Percentiles rank a stretch among this genome's conserved stretches.
These are phyloP conservation scores for Nigrospora sphaerica DNA, from an alignment of 2,329 filamentous ascomycete species.

Conservation along the genomic window DNA sequence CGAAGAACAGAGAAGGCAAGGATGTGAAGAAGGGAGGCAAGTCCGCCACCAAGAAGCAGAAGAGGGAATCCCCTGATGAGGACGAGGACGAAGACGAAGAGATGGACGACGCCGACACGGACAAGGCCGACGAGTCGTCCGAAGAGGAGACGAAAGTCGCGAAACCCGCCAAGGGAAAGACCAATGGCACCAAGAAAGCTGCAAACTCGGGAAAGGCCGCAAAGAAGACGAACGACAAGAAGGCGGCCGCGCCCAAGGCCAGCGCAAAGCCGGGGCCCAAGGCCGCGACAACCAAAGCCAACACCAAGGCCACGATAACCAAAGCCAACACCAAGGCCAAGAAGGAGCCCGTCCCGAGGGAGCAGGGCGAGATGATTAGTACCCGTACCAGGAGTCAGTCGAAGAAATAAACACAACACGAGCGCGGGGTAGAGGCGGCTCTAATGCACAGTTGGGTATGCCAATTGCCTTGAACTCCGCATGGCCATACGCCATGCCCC, in stretches of 20 bases:
- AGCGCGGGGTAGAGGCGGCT: too few relatives aligned
- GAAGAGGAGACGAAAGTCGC: background rate
- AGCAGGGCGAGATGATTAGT: constrained; percentile 13
- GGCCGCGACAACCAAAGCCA: constrained; percentile 2
- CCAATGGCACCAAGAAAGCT: background rate
- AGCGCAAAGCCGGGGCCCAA: constrained; percentile 6
- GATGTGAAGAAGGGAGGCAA: constrained; percentile 8
- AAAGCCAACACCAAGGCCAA: constrained; percentile 4
- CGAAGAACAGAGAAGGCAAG: constrained; percentile 10
- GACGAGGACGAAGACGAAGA: background rate
- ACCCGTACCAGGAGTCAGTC: constrained; percentile 13
- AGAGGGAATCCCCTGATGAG: constrained; percentile 10
- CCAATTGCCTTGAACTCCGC: too few relatives aligned
- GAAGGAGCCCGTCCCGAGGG: constrained; percentile 6
- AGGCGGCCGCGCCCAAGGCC: constrained; percentile 5
- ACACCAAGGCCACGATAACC: too few relatives aligned
- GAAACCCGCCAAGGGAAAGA: background rate
- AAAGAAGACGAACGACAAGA: constrained; percentile 1
- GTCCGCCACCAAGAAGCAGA: constrained; percentile 19
- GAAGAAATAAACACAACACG: background rate
- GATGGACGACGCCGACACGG: background rate
- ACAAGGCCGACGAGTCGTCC: background rate
- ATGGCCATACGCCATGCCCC: too few relatives aligned
- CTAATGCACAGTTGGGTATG: too few relatives aligned
- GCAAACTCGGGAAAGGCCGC: background rate